Evolutionary conservation across 305 asterid genomes (phyloP).

Genomic region (Plantago lanceolata): DNA sequence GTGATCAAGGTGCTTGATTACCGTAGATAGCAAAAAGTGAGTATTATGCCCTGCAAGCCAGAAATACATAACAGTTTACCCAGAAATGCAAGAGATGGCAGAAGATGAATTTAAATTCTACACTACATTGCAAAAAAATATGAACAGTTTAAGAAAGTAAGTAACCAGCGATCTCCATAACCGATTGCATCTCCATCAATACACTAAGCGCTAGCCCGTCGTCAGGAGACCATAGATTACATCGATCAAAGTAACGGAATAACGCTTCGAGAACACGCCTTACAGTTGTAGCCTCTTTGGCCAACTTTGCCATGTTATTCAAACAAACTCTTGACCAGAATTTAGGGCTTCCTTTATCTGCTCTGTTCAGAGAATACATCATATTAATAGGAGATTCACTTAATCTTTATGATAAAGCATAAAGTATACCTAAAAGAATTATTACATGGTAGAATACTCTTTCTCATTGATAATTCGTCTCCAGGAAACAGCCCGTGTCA

Average conservation of each 20-base stretch:
- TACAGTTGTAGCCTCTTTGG: conserved; percentile 66
- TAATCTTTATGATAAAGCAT: conserved; percentile 8
- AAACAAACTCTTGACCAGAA: conserved; percentile 79
- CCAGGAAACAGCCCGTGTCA: conserved; percentile 62
- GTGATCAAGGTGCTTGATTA: conserved; percentile 83
- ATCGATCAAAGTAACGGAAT: conserved; percentile 66
- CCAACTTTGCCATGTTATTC: conserved; percentile 73
- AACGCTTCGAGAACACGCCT: conserved; percentile 76
- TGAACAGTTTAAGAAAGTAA: conserved; percentile 19
- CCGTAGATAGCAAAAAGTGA: conserved; percentile 62
- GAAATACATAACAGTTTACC: conserved; percentile 24
- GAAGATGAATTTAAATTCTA: conserved; percentile 10
- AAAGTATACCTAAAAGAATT: conserved; percentile 25
- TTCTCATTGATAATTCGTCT: conserved; percentile 55
- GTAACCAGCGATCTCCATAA: conserved; percentile 63
- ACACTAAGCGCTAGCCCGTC: conserved; percentile 60
- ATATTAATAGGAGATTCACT: conserved; percentile 26
- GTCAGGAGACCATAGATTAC: conserved; percentile 63
- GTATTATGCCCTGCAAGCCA: conserved; percentile 58
- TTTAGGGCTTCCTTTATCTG: conserved; percentile 49
- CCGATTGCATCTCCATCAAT: conserved; percentile 67
- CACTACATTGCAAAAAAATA: conserved; percentile 14
- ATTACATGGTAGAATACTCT: conserved; percentile 52
- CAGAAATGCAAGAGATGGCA: conserved; percentile 22
- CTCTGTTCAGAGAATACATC: conserved; percentile 42